A percentile compares a stretch with the other conserved stretches of the same genome.
These are phyloP conservation scores for Brassica hybrid DNA, from an alignment of 441 rosid genomes.

Conservation along the genomic window DNA sequence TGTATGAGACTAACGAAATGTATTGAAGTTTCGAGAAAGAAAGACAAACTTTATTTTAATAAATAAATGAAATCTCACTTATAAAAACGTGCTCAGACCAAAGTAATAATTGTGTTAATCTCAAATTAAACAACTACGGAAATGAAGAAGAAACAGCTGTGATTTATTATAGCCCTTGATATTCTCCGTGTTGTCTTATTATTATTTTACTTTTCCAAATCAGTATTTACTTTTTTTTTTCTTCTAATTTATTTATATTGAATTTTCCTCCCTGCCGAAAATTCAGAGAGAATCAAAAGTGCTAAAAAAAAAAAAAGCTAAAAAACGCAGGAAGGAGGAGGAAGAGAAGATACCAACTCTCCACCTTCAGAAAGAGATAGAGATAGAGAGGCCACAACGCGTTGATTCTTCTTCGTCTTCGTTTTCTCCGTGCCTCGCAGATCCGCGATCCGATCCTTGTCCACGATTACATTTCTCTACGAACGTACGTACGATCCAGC, in stretches of 20 bases:
- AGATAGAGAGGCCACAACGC: slow-evolving; percentile 22
- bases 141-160: slow-evolving; percentile 39
- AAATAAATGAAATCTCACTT: neutral
- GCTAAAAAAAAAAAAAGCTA: neutral
- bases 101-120: slow-evolving; percentile 26
- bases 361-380: slow-evolving; percentile 9
- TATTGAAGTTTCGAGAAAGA: neutral
- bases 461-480: slow-evolving; percentile 12
- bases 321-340: slow-evolving; percentile 19
- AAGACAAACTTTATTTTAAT: neutral
- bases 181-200: slow-evolving; percentile 37
- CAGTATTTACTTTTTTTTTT: neutral
- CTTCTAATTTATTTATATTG: slow-evolving; percentile 4
- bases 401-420: slow-evolving; percentile 17
- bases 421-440: slow-evolving; percentile 13
- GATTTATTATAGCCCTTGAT: slow-evolving; percentile 8
- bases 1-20: neutral
- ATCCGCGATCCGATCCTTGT: slow-evolving; percentile 37
- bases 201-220: neutral
- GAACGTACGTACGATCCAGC: slow-evolving; percentile 40
- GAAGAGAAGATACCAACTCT: slow-evolving; percentile 24
- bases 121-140: neutral
- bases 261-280: slow-evolving; percentile 28
- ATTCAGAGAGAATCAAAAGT: slow-evolving; percentile 30
- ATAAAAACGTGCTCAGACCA: slow-evolving; percentile 23